These are phyloP conservation scores for Alternaria ethzedia DNA, from an alignment of 2,329 filamentous ascomycete genomes.

Conservation along the genomic window DNA sequence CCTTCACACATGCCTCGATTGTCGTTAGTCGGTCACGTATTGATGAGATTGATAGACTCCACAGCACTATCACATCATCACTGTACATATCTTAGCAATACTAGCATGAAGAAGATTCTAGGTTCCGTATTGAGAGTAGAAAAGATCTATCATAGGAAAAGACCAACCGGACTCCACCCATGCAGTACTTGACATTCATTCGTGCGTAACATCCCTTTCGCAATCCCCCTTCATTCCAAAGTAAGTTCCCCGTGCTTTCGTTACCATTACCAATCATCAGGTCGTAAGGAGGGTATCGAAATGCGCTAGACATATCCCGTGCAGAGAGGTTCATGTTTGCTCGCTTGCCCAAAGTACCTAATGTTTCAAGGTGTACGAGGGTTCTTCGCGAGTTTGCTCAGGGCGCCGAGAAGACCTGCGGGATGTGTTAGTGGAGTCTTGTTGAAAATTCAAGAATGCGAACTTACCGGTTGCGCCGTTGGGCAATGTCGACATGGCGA, in stretches of 20 bases:
- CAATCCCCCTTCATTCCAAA: neutral
- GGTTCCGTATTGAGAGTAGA: slow-evolving; percentile 1
- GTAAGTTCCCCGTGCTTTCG: neutral
- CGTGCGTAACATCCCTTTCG: neutral
- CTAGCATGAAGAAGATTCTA: neutral
- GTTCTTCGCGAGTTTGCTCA: slow-evolving; percentile 38
- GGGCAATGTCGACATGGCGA: slow-evolving; percentile 82
- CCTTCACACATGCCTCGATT: neutral
- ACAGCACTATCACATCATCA: neutral
- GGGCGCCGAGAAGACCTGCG: slow-evolving; percentile 38
- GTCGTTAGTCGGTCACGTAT: neutral
- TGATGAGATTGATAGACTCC: neutral
- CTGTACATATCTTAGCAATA: no score
- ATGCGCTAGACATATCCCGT: slow-evolving; percentile 1
- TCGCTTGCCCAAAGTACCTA: neutral
- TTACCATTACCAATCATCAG: slow-evolving; percentile 1
- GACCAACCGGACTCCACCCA: slow-evolving; percentile 5
- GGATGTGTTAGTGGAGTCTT: slow-evolving; percentile 11
- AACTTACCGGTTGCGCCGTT: slow-evolving; percentile 87
- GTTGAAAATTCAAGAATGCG: neutral
- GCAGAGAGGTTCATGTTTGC: neutral
- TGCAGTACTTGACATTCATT: slow-evolving; percentile 8
- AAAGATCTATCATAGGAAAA: slow-evolving; percentile 3
- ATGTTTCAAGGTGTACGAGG: slow-evolving; percentile 2
- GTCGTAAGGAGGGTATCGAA: slow-evolving; percentile 8